Conservation (phyloP, 768 basidiomycete species). For the Mrakia frigida region DNA sequence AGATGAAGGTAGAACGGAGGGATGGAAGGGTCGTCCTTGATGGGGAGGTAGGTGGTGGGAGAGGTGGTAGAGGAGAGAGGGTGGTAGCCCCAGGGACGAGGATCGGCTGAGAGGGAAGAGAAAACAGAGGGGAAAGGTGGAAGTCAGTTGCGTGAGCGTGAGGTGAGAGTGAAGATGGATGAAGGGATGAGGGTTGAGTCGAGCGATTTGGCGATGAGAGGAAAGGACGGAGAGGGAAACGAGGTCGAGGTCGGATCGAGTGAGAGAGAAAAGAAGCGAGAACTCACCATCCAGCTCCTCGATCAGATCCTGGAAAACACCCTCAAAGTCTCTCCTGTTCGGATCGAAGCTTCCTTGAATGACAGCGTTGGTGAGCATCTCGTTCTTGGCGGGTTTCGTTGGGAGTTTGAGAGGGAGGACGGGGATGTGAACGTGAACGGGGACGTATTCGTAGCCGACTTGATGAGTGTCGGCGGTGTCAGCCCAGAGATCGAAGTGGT, state of each 20-base stretch:
- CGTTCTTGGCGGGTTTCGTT: slow-evolving; percentile 19
- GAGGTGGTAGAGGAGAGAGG: background rate
- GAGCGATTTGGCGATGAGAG: too few species aligned
- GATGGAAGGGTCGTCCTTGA: slow-evolving; percentile 15
- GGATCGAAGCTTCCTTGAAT: slow-evolving; percentile 48
- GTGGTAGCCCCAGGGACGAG: slow-evolving; percentile 28
- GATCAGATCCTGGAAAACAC: slow-evolving; percentile 45
- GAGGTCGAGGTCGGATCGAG: background rate
- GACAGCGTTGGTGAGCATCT: slow-evolving; percentile 46
- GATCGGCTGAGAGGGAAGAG: slow-evolving; percentile 9
- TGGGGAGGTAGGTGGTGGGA: slow-evolving; percentile 4
- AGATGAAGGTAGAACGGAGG: slow-evolving; percentile 32
- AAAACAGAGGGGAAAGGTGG: slow-evolving; percentile 12
- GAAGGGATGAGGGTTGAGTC: background rate
- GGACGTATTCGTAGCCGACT: slow-evolving; percentile 29
- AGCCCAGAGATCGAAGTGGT: slow-evolving; percentile 29
- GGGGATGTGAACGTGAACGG: slow-evolving; percentile 31
- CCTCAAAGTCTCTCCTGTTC: slow-evolving; percentile 45
- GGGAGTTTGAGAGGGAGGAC: slow-evolving; percentile 30
- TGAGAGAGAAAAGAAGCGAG: background rate
- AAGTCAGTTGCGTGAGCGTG: too few species aligned
- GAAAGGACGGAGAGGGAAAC: too few species aligned
- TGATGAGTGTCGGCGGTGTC: slow-evolving; percentile 18
- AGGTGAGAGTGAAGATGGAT: background rate
- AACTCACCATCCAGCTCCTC: slow-evolving; percentile 43